Evolutionary conservation across 2,329 filamentous ascomycete species (phyloP).

Genomic region (Plenodomus lindquistii): DNA sequence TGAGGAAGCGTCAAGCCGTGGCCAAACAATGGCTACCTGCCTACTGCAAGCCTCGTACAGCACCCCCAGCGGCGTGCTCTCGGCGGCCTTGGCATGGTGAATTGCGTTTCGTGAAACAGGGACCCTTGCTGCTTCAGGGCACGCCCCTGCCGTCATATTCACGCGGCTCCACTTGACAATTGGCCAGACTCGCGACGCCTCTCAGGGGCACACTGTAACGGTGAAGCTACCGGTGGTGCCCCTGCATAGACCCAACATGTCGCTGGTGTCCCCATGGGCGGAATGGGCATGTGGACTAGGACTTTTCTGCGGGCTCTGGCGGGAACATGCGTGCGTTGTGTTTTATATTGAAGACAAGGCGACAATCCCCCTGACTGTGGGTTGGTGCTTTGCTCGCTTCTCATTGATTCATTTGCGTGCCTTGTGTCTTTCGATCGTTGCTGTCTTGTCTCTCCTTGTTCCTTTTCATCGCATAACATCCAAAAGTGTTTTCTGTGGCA

Average conservation of each 20-base stretch:
- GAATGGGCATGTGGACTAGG: conserved; percentile 18
- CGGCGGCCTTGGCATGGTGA: conserved; percentile 16
- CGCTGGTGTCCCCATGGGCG: conserved; percentile 19
- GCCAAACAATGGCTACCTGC: conserved; percentile 6
- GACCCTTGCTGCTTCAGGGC: conserved; percentile 23
- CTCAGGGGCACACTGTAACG: conserved; percentile 27
- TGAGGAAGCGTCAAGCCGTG: neutral
- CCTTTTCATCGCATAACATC: neutral
- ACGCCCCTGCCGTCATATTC: conserved; percentile 23
- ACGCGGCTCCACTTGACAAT: conserved; percentile 15
- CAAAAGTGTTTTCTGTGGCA: conserved; percentile 2
- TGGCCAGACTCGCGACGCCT: conserved; percentile 25
- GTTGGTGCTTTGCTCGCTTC: conserved; percentile 3
- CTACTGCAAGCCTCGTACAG: neutral
- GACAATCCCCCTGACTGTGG: conserved; percentile 9
- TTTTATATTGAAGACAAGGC: conserved; percentile 22
- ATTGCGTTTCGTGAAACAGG: conserved; percentile 33
- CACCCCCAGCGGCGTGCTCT: conserved; percentile 8
- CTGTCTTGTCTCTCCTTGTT: conserved; percentile 5
- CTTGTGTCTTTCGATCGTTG: neutral
- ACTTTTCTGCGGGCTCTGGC: conserved; percentile 14
- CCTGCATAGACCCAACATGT: conserved; percentile 20
- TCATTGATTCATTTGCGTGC: conserved; percentile 1
- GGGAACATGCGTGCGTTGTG: conserved; percentile 8
- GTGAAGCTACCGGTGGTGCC: conserved; percentile 12